Conservation (phyloP, 495 filamentous ascomycete genomes). For the Annulohypoxylon moriforme region DNA sequence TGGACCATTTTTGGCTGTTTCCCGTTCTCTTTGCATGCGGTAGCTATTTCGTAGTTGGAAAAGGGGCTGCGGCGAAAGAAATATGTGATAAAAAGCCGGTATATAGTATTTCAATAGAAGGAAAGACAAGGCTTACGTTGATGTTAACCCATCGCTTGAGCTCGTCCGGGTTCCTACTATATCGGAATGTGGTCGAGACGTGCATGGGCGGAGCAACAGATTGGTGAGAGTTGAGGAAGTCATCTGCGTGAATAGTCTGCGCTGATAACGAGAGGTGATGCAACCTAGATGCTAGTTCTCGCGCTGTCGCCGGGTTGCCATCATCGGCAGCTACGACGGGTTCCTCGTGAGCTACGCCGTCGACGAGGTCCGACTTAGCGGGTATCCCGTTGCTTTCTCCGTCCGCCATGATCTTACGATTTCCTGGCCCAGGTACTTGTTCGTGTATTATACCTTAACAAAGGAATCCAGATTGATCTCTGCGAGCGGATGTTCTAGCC, state of each 20-base stretch:
- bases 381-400: conserved; percentile 30
- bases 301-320: conserved; percentile 17
- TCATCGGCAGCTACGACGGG: conserved; percentile 18
- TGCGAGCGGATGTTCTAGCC: not conserved
- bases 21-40: too few relatives aligned
- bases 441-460: not conserved
- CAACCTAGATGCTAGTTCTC: conserved; percentile 35
- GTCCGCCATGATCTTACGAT: conserved; percentile 31
- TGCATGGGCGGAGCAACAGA: conserved; percentile 90
- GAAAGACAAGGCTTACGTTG: conserved; percentile 51
- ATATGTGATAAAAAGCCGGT: too few relatives aligned
- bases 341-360: conserved; percentile 37
- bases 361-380: conserved; percentile 35
- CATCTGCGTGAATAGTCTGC: conserved; percentile 86
- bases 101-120: not conserved
- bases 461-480: not conserved
- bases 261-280: conserved; percentile 68
- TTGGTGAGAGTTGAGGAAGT: conserved; percentile 73
- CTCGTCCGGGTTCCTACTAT: conserved; percentile 72
- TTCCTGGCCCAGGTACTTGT: not conserved
- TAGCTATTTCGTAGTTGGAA: too few relatives aligned
- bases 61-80: too few relatives aligned
- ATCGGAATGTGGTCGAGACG: conserved; percentile 89
- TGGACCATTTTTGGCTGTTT: too few relatives aligned
- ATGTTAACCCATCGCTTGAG: conserved; percentile 62